Evolutionary conservation across 768 basidiomycete species (phyloP), one percentile per base, ranked within the genome.

Genomic region (Leccinum sublutescens): DNA sequence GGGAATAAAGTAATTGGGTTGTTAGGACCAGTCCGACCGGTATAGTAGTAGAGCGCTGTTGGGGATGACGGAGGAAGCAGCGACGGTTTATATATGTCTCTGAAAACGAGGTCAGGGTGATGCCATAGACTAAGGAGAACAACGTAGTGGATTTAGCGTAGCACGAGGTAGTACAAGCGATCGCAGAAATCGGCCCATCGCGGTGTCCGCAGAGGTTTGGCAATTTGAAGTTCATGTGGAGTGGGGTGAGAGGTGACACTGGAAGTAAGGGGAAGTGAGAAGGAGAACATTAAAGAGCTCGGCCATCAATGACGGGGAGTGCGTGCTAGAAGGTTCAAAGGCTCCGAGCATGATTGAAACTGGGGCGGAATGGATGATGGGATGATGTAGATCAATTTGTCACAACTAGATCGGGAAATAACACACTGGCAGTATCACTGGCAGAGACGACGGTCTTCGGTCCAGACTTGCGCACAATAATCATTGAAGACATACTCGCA

Each of bases 101-200:
- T 68, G 69, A 69, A 78, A 78, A 80, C 72, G 79, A 79, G 79
- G 78, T 70, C 68, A 66, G 64, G 68, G 71, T 73, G 71, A 66
- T 69, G 61, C 62, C 63, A 11, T 62, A 59, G 57, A 65, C 64
- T 50, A 64, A 62, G 54, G 58, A 63, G 50, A 62, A 62, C 63
- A 68, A 66, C 58, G 67, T 55, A 66, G 66, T 64, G 62, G 66
- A 55, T 68, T 62, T 68, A 45, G 59, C 50, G n/a, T 61, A 61
- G 70, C 78, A 80, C 73, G 77, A 75, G 77, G 78, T 68, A 48
- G 31, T 68, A 47, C 36, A 63, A 45, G 48, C 65, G 65, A 69
- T 67, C 63, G 54, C 55, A 62, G 54, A 47, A 57, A 59, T 66
- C 55, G 59, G 52, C 67, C 31, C 54, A 51, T 61, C 52, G 59